Evolutionary conservation across 2,329 filamentous ascomycete species (phyloP), one percentile per base, ranked within the genome.

Genomic region (Cytospora piceicola): DNA sequence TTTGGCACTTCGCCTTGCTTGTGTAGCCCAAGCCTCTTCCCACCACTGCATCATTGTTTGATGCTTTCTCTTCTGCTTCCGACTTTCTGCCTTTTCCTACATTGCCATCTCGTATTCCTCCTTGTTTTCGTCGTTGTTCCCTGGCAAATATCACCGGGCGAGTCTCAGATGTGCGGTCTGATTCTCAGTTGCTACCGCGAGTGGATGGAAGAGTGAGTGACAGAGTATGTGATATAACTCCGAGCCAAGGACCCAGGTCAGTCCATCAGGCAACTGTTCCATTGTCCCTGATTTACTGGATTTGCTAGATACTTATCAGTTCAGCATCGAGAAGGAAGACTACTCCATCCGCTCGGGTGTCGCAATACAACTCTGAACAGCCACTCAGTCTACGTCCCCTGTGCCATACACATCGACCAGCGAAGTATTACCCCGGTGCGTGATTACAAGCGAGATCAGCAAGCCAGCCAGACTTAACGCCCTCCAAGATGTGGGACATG

Each of bases 401-500:
- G 17, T 17, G 22, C 6, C n/a, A 20, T 11, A 46, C 20, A 22
- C 42, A 0, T 9, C 20, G 20, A 20, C 4, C 42, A 22, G 20
- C 42, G 11, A 46, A 46, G 6, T 17, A 17, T 1, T n/a, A 5
- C 17, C 9, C 20, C 42, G n/a, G 8, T 8, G 20, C 9, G 7
- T 15, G 20, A 46, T 15, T 46, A n/a, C 42, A 46, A 46, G 42
- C 17, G 9, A 20, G 20, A 7, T n/a, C 32, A 34, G 32, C 17
- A 6, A 46, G 17, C 36, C 17, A 17, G 36, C 15, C 42, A 17
- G 20, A 3, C 12, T 2, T 14, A 46, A 46, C 17, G 20, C 20
- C 6, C 9, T 17, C n/a, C 22, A 53, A 39, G n/a, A 67, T 67
- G 66, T 67, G 62, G 66, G 55, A 67, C 51, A 56, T 67, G 46